Base-by-base conservation (phyloP, 1,284 basidiomycete genomes). In the Ceratobasidium sp. region DNA sequence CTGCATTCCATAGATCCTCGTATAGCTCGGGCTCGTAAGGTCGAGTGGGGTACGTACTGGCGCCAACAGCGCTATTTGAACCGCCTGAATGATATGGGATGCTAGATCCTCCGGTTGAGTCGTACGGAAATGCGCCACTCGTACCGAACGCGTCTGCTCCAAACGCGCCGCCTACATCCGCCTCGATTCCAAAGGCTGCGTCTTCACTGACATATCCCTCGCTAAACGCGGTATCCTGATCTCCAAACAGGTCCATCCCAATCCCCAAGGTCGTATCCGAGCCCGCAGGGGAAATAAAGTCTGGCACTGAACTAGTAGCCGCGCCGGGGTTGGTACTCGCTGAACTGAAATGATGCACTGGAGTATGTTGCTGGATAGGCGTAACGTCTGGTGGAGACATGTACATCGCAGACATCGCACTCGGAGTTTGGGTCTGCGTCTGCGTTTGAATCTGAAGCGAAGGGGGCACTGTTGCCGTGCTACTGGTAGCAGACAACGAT, bases 321-420 rank as follows among this genome's bases (percentile, higher is more conserved):
- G 35, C 35, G 35, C 35, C 35, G 35, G 35, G 35, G 35, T 38
- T 38, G 35, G 35, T 38, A 38, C 35, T 11, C 11, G 11, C 35
- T 4, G 35, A 38, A 38, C 11, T 38, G 11, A 38, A 38, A 38
- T 38, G 35, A 4, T 38, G 35, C 11, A 38, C 4, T 38, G 35
- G 35, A 38, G 6, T 38, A 11, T 38, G 35, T 11, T 38, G 35
- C 11, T 38, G 67, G 11, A 58, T 32, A 35, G 67, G 67, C 16
- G 67, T 70, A 14, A 44, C 58, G 9, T 26, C 64, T n/a, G 44
- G n/a, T 28, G 64, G 64, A 2, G 67, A 70, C 8, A 55, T 54
- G 35, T 70, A 55, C 14, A 67, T 21, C 38, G 49, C 52, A 7
- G 52, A 54, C 2, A 30, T 58, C 18, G 55, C 35, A 21, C 59